Evolutionary conservation across 176 grass and related monocot species (phyloP).

Genomic region (Areca catechu): DNA sequence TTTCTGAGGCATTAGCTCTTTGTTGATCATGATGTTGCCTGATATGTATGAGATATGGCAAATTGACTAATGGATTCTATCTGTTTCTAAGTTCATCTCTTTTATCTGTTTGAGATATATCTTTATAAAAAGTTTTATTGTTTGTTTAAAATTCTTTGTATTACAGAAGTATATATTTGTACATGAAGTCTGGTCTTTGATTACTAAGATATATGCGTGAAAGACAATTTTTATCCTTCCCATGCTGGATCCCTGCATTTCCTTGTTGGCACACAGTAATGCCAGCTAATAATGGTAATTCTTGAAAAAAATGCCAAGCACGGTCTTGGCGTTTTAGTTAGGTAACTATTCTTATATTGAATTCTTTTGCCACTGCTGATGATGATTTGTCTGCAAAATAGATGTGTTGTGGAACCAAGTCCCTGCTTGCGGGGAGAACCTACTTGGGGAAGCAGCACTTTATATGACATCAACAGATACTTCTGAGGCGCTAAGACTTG

Average conservation of each 20-base stretch:
- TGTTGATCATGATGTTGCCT: not conserved
- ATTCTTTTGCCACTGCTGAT: not conserved
- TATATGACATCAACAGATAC: constrained; percentile 12
- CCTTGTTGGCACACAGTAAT: too few species aligned
- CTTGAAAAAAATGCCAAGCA: not conserved
- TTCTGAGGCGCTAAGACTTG: constrained; percentile 1
- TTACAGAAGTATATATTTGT: too few species aligned
- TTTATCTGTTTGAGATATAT: too few species aligned
- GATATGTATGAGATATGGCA: not conserved
- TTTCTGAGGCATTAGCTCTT: constrained; percentile 13
- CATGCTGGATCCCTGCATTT: too few species aligned
- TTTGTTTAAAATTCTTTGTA: too few species aligned
- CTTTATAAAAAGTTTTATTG: too few species aligned
- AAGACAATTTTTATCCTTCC: too few species aligned
- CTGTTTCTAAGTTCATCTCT: not conserved
- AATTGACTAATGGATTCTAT: not conserved
- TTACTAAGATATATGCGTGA: too few species aligned
- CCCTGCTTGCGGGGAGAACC: constrained; percentile 36
- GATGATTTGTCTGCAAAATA: constrained; percentile 58
- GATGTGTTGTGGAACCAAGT: constrained; percentile 34
- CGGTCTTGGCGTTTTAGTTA: not conserved
- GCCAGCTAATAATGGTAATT: not conserved
- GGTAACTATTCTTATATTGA: not conserved
- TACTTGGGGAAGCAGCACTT: constrained; percentile 29
- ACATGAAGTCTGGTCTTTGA: too few species aligned